Evolutionary conservation across 768 basidiomycete species (phyloP).

Genomic region (Kwoniella europaea): DNA sequence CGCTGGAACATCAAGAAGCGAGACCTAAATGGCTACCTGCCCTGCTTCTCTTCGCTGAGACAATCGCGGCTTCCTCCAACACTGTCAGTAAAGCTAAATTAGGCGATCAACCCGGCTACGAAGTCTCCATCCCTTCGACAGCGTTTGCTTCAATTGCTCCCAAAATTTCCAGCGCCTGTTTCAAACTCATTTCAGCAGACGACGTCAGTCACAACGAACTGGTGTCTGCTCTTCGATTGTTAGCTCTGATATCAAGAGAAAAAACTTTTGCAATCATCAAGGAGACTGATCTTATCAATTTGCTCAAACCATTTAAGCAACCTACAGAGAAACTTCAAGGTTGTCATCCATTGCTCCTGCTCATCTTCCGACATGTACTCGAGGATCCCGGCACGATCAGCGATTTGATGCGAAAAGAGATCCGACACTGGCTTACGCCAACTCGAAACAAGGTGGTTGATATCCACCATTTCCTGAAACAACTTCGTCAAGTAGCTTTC

Average conservation of each 20-base stretch:
- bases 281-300: conserved; percentile 66
- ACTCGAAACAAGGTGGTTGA: conserved; percentile 70
- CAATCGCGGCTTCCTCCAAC: conserved; percentile 75
- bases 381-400: conserved; percentile 72
- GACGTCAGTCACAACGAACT: conserved; percentile 78
- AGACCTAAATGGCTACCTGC: conserved; percentile 87
- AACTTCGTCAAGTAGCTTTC: conserved; percentile 76
- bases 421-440: conserved; percentile 78
- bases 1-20: conserved; percentile 50
- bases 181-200: conserved; percentile 70
- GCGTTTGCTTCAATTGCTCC: conserved; percentile 67
- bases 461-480: conserved; percentile 72
- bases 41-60: conserved; percentile 82
- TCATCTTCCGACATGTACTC: conserved; percentile 87
- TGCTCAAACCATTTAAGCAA: conserved; percentile 71
- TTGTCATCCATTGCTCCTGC: conserved; percentile 80
- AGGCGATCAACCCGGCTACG: conserved; percentile 60
- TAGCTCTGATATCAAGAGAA: conserved; percentile 81
- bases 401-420: conserved; percentile 77
- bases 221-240: conserved; percentile 76
- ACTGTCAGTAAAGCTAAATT: conserved; percentile 70
- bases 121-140: conserved; percentile 64
- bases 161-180: conserved; percentile 75
- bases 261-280: background rate
- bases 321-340: conserved; percentile 66